phyloP scores from a whole-genome alignment of 257 asterid species.

The Lycium ferocissimum region DNA sequence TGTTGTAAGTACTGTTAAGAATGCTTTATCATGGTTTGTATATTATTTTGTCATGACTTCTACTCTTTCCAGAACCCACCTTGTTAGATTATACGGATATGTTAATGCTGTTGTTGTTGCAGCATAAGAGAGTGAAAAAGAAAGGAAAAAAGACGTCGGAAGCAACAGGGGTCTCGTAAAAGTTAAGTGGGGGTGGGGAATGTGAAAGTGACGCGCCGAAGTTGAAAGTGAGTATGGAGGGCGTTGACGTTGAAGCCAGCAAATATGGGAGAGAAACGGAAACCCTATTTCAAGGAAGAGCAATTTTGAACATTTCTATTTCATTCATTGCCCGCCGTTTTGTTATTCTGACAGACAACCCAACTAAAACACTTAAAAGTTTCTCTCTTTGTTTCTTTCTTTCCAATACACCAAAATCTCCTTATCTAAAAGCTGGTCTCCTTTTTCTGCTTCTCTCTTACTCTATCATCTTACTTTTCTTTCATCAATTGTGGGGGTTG shows the following conservation, averaged over 20 bases:
- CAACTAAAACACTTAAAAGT: background rate
- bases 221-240: slow-evolving; percentile 43
- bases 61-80: too few relatives aligned
- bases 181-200: background rate
- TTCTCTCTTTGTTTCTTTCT: background rate
- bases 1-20: too few relatives aligned
- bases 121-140: too few relatives aligned
- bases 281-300: background rate
- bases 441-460: background rate
- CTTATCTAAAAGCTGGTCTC: background rate
- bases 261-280: background rate
- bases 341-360: background rate
- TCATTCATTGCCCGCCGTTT: slow-evolving; percentile 16
- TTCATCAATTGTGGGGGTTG: background rate
- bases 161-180: background rate
- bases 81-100: too few relatives aligned
- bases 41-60: too few relatives aligned
- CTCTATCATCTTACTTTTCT: too few relatives aligned
- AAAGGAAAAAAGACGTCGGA: too few relatives aligned
- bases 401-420: background rate
- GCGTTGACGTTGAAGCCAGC: slow-evolving; percentile 52
- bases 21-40: too few relatives aligned
- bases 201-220: slow-evolving; percentile 27
- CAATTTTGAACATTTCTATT: background rate
- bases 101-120: too few relatives aligned